Base-by-base conservation (phyloP, 2,329 filamentous ascomycete genomes). In the Anisogramma anomala region DNA sequence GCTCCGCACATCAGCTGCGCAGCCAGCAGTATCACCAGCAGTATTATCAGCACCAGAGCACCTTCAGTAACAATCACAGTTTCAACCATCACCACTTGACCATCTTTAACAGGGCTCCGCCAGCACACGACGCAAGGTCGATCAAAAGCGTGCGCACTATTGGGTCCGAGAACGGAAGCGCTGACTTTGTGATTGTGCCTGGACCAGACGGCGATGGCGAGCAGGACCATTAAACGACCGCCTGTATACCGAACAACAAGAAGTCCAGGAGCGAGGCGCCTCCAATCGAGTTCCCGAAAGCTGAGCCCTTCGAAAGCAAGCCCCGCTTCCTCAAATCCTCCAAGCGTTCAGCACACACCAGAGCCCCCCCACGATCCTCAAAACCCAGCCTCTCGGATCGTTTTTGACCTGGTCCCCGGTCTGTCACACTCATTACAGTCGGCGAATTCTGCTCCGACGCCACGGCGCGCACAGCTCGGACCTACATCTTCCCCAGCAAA, bases 171-270 rank as follows among this genome's bases (percentile, higher is more conserved):
- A 57, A 54, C 49, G 54, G 53, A 54, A 59, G 52, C 61, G 56
- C 63, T 66, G 60, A 66, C 63, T 58, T 58, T 59, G 58, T 61
- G 33, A 51, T 62, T 53, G 56, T 63, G 50, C 49, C 56, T 52
- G 54, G 58, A 32, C 43, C 49, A 67, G 64, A 67, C 58, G 64
- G 64, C 52, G 63, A 62, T 46, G 51, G 58, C 52, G 62, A 66
- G 50, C 58, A 57, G 51, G 55, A 60, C 48, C 52, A 49, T 46
- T 60, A 60, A 52, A 34, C 22, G 23, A 34, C 23, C 30, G 11
- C 7, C 17, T 15, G 6, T 2, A 32, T 20, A 20, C 13, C 23
- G 19, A 27, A 33, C n/a, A 34, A 31, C 22, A 36, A 36, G 15
- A 33, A 39, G 3, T 11, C 15, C 15, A 31, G 27, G 28, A 31